Conservation (phyloP, 106 monocot species). For the Allium sativum region DNA sequence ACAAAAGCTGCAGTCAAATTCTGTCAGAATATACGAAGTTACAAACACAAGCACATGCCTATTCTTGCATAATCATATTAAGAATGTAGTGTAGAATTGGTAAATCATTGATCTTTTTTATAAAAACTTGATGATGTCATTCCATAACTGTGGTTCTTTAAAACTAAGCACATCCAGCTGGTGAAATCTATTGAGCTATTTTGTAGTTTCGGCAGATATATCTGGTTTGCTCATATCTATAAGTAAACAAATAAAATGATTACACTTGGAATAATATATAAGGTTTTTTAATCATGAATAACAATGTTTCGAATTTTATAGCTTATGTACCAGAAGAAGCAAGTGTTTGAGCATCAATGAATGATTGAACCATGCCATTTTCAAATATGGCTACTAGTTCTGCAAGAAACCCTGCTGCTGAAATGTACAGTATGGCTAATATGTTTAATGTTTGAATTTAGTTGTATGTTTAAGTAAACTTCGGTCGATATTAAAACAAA, state of each 20-base stretch:
- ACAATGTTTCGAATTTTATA: not conserved
- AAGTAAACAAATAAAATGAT: not conserved
- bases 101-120: conserved; percentile 38
- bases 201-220: conserved; percentile 72
- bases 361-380: conserved; percentile 91
- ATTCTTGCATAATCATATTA: not conserved
- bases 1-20: conserved; percentile 42
- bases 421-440: conserved; percentile 63
- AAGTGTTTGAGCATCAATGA: conserved; percentile 78
- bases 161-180: conserved; percentile 65
- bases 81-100: not conserved
- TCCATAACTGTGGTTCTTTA: conserved; percentile 84
- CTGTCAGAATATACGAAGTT: conserved; percentile 8
- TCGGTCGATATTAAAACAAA: too few relatives aligned
- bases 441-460: not conserved
- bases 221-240: conserved; percentile 72
- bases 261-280: too few relatives aligned
- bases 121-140: conserved; percentile 72
- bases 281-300: too few relatives aligned
- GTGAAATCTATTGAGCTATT: conserved; percentile 64
- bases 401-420: conserved; percentile 94
- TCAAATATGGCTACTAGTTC: conserved; percentile 72
- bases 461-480: too few relatives aligned
- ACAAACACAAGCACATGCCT: conserved; percentile 1
- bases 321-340: conserved; percentile 57